These are phyloP conservation scores for Fusarium poae DNA, from an alignment of 2,329 filamentous ascomycete species.

Conservation along the genomic window DNA sequence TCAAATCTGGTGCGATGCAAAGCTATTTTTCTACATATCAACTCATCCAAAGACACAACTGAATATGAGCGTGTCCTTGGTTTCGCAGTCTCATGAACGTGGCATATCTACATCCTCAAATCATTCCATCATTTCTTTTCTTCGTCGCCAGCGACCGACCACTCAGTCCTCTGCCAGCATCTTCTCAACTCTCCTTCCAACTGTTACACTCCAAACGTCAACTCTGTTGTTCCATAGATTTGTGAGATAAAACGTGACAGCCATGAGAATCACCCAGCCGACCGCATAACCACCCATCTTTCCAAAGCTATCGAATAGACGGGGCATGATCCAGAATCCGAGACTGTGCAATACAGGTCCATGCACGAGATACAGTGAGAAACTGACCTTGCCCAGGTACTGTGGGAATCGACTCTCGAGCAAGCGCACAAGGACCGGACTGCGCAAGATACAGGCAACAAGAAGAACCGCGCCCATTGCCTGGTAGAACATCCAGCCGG, in stretches of 20 bases:
- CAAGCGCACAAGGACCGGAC: slow-evolving; percentile 45
- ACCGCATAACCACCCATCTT: slow-evolving; percentile 48
- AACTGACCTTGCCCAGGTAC: slow-evolving; percentile 57
- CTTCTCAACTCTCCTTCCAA: slow-evolving; percentile 55
- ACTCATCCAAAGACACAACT: background rate
- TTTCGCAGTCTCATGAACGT: background rate
- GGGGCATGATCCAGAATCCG: slow-evolving; percentile 69
- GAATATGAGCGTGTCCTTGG: background rate
- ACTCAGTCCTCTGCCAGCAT: slow-evolving; percentile 29
- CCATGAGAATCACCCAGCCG: slow-evolving; percentile 52
- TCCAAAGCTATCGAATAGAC: slow-evolving; percentile 56
- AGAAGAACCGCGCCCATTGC: slow-evolving; percentile 55
- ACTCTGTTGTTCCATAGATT: slow-evolving; percentile 55
- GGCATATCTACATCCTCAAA: background rate
- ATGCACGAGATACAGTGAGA: slow-evolving; percentile 59
- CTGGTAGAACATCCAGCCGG: slow-evolving; percentile 58
- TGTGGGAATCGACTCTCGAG: slow-evolving; percentile 53
- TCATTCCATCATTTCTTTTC: background rate
- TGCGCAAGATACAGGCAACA: slow-evolving; percentile 54
- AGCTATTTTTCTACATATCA: slow-evolving; percentile 1
- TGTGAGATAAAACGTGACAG: slow-evolving; percentile 53
- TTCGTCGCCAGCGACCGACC: background rate
- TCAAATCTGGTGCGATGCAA: background rate
- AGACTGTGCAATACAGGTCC: slow-evolving; percentile 71
- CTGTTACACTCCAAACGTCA: slow-evolving; percentile 55